Evolutionary conservation across 495 filamentous ascomycete genomes (phyloP).

Genomic region (Aspergillus steynii): DNA sequence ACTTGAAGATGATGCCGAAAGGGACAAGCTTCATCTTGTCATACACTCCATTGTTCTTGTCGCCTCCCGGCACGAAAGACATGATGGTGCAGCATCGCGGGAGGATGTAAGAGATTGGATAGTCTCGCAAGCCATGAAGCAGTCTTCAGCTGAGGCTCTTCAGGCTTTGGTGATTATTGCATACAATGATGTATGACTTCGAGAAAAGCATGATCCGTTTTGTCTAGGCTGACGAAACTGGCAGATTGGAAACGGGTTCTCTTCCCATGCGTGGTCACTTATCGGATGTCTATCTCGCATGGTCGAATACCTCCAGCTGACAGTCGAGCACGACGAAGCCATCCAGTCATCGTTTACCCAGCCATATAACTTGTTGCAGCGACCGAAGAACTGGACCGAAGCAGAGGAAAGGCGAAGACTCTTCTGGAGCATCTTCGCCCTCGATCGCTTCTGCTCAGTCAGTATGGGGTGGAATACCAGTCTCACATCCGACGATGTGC

Average conservation of each 20-base stretch:
- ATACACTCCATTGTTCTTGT: slow-evolving; percentile 35
- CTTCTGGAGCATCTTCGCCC: slow-evolving; percentile 54
- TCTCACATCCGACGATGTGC: slow-evolving; percentile 33
- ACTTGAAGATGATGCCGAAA: slow-evolving; percentile 18
- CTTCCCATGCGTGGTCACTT: slow-evolving; percentile 33
- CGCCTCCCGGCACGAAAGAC: slow-evolving; percentile 21
- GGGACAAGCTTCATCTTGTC: slow-evolving; percentile 21
- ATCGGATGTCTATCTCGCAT: slow-evolving; percentile 39
- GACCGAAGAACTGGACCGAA: slow-evolving; percentile 46
- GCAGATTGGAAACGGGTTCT: slow-evolving; percentile 31
- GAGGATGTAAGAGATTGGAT: slow-evolving; percentile 22
- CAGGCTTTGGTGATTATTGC: slow-evolving; percentile 38
- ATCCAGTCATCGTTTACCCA: slow-evolving; percentile 1
- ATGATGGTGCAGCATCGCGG: slow-evolving; percentile 3
- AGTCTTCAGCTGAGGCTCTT: slow-evolving; percentile 35
- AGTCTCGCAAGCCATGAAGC: slow-evolving; percentile 31
- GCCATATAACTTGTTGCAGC: slow-evolving; percentile 21
- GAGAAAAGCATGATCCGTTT: too few relatives aligned
- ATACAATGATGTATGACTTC: slow-evolving; percentile 28
- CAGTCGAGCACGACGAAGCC: slow-evolving; percentile 25
- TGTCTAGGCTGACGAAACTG: too few relatives aligned
- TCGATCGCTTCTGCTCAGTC: slow-evolving; percentile 46
- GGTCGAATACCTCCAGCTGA: slow-evolving; percentile 40
- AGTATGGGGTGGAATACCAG: slow-evolving; percentile 39
- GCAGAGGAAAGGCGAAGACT: slow-evolving; percentile 52